These are phyloP conservation scores for Penicillium verrucosum DNA, from an alignment of 2,329 filamentous ascomycete genomes.

Conservation along the genomic window DNA sequence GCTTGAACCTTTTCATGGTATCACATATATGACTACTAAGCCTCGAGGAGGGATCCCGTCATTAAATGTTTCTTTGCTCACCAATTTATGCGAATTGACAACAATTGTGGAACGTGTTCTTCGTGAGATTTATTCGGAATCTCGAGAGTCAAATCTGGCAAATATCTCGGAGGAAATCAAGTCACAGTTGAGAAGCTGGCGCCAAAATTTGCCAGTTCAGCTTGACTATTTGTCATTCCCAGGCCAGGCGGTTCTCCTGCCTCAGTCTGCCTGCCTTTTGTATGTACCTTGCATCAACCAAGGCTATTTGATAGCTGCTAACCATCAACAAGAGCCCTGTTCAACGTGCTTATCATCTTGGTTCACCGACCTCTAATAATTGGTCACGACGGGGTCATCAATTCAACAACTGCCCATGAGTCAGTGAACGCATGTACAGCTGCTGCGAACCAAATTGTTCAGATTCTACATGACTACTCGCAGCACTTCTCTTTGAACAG, in stretches of 20 bases:
- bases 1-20: constrained; percentile 49
- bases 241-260: constrained; percentile 20
- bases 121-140: constrained; percentile 30
- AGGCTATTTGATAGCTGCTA: background rate
- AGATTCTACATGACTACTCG: constrained; percentile 37
- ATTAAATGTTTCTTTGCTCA: constrained; percentile 23
- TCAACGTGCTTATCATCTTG: constrained; percentile 44
- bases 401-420: constrained; percentile 21
- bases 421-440: constrained; percentile 33
- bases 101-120: constrained; percentile 37
- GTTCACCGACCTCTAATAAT: constrained; percentile 44
- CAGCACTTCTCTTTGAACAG: constrained; percentile 42
- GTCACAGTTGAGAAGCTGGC: constrained; percentile 23
- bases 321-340: constrained; percentile 27
- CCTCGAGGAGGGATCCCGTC: constrained; percentile 15
- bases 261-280: constrained; percentile 23
- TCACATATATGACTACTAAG: constrained; percentile 30
- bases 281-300: background rate
- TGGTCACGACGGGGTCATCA: constrained; percentile 12
- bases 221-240: constrained; percentile 24
- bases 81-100: constrained; percentile 33
- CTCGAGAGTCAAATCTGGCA: constrained; percentile 16
- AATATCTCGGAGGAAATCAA: constrained; percentile 21
- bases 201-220: constrained; percentile 21
- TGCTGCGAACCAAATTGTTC: constrained; percentile 37